phyloP scores from a whole-genome alignment of 2,329 filamentous ascomycete species.

The Daldinia sp. region DNA sequence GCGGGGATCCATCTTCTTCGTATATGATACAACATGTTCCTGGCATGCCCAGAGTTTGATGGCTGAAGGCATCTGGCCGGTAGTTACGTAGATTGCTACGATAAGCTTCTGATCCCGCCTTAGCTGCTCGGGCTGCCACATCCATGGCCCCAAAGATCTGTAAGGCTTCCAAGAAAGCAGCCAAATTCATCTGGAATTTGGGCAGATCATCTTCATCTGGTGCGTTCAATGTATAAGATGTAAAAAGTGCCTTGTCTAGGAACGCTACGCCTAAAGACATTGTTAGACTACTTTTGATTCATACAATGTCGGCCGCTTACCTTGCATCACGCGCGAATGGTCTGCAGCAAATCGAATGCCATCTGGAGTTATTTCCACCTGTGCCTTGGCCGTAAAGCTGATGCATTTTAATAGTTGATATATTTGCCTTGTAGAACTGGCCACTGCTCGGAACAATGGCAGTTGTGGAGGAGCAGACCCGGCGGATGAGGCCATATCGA shows the following conservation, averaged over 20 bases:
- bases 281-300: slow-evolving; percentile 40
- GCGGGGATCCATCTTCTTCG: slow-evolving; percentile 76
- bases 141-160: slow-evolving; percentile 95
- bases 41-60: slow-evolving; percentile 83
- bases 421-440: slow-evolving; percentile 81
- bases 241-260: slow-evolving; percentile 89
- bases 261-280: slow-evolving; percentile 74
- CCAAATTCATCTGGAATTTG: slow-evolving; percentile 87
- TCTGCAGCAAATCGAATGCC: slow-evolving; percentile 90
- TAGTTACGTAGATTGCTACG: slow-evolving; percentile 72
- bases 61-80: slow-evolving; percentile 81
- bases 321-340: slow-evolving; percentile 91
- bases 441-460: slow-evolving; percentile 79
- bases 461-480: slow-evolving; percentile 49
- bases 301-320: slow-evolving; percentile 58
- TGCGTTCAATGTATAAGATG: slow-evolving; percentile 79
- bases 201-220: slow-evolving; percentile 64
- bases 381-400: slow-evolving; percentile 68
- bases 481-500: slow-evolving; percentile 43
- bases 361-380: slow-evolving; percentile 82
- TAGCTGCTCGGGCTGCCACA: slow-evolving; percentile 68
- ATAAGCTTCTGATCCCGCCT: slow-evolving; percentile 70
- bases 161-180: slow-evolving; percentile 89
- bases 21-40: slow-evolving; percentile 90
- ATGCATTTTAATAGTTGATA: slow-evolving; percentile 72